Base-by-base conservation (phyloP, 2,329 filamentous ascomycete species). In the Dothideomycetes sp. region DNA sequence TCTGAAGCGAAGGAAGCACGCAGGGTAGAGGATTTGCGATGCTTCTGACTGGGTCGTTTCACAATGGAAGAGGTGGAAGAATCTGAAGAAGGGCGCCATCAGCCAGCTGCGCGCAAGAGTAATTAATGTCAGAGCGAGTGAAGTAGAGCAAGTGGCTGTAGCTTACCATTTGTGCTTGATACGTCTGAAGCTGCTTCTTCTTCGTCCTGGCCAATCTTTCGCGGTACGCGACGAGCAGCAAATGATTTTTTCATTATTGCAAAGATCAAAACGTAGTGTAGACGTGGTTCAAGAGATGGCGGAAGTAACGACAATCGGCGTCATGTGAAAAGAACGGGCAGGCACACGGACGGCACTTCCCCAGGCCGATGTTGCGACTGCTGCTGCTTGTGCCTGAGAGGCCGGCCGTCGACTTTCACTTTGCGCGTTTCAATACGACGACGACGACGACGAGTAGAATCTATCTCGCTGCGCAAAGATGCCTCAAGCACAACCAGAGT, bases 401-500 rank as follows among this genome's bases (percentile, higher is more conserved):
- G n/a, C n/a, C n/a, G n/a, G n/a, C n/a, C n/a, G n/a, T n/a, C n/a
- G n/a, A n/a, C n/a, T n/a, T n/a, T n/a, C n/a, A n/a, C n/a, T n/a
- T n/a, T n/a, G n/a, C n/a, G n/a, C n/a, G n/a, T n/a, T n/a, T n/a
- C n/a, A n/a, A n/a, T n/a, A n/a, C n/a, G n/a, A n/a, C n/a, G n/a
- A n/a, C n/a, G n/a, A n/a, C n/a, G n/a, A n/a, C n/a, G n/a, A n/a
- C n/a, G n/a, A n/a, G n/a, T n/a, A n/a, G n/a, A n/a, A n/a, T n/a
- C n/a, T n/a, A n/a, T n/a, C n/a, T n/a, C n/a, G n/a, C n/a, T n/a
- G 22, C 37, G 33, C 46, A 69, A 83, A 72, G 52, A 98, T 98
- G 91, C 86, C 91, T 69, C 89, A 93, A 80, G 88, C 91, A 63
- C 91, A 96, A 69, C 91, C 91, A 56, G 93, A 98, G 71, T 78